These are phyloP conservation scores for Vitellaria paradoxa DNA, from an alignment of 179 eudicot genomes.

Conservation along the genomic window DNA sequence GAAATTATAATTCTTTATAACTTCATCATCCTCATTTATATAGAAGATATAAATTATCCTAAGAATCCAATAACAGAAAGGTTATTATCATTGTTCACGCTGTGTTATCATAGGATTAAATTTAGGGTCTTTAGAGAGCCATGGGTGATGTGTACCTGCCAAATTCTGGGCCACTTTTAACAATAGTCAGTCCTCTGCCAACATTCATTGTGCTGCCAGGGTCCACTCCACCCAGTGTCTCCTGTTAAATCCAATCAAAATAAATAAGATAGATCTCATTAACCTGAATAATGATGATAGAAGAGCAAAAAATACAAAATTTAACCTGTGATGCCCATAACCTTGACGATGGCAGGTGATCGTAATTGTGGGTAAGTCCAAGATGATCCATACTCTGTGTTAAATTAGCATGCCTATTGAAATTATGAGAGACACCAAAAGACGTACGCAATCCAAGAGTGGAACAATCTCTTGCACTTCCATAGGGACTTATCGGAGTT, in stretches of 20 bases:
- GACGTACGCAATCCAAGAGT: slow-evolving; percentile 29
- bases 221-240: slow-evolving; percentile 25
- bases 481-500: slow-evolving; percentile 27
- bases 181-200: slow-evolving; percentile 42
- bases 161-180: slow-evolving; percentile 47
- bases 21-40: not conserved
- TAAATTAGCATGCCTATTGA: slow-evolving; percentile 32
- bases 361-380: slow-evolving; percentile 31
- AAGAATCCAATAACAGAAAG: not conserved
- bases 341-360: slow-evolving; percentile 37
- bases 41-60: not conserved
- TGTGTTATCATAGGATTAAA: no score
- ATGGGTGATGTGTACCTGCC: slow-evolving; percentile 53
- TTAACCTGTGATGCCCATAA: slow-evolving; percentile 43
- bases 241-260: slow-evolving; percentile 15
- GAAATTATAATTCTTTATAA: not conserved
- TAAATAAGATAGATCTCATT: slow-evolving; percentile 10
- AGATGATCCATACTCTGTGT: slow-evolving; percentile 37
- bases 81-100: not conserved
- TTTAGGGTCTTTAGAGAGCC: slow-evolving; percentile 2
- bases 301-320: not conserved
- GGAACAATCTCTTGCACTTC: slow-evolving; percentile 33
- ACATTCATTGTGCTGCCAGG: slow-evolving; percentile 26
- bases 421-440: slow-evolving; percentile 24
- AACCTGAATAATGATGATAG: not conserved